Evolutionary conservation across 2,329 filamentous ascomycete genomes (phyloP), one percentile per base, ranked within the genome.

Genomic region (Venturia aucupariae): DNA sequence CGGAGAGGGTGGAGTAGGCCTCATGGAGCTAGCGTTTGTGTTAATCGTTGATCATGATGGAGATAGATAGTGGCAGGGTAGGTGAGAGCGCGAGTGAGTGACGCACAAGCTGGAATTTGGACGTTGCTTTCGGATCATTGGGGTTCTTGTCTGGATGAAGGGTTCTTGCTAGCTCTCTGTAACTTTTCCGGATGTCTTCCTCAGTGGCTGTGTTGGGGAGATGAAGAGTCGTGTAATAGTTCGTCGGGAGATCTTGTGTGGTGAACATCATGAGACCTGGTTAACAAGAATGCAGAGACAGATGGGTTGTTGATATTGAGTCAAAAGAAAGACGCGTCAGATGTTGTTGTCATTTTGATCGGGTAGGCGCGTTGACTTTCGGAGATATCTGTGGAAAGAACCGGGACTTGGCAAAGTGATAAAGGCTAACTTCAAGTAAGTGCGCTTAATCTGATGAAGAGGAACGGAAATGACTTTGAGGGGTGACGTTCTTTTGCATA

Each of bases 111-210:
- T 57, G 51, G 27, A 57, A 57, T 13, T 32, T 17, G 2, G 51
- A 19, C 4, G 51, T 57, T 32, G 51, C 51, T 6, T 57, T 57
- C 8, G 51, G 51, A 13, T 57, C 51, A 22, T 57, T 27, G 17
- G 51, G 51, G 19, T 57, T 57, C 27, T 60, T 60, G 38, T 60
- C 59, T 19, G 59, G 59, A 38, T 60, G 59, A 13, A 41, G 41
- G 59, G 19, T n/a, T 42, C 4, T 41, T 15, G 59, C 59, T 27
- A 60, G 41, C 3, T 32, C 59, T 27, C 22, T 41, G 24, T 60
- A 60, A n/a, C 22, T 44, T 60, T n/a, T 39, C 22, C 59, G 59
- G 35, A 60, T 44, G n/a, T 60, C 59, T 17, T 60, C 59, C 3
- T 60, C n/a, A n/a, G 59, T 17, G 38, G 59, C 59, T 27, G 59